Percentiles rank a stretch among this genome's conserved stretches.
Evolutionary conservation across 1,139 yeast species (phyloP).

Genomic region (Blastobotrys raffinosifermentans): DNA sequence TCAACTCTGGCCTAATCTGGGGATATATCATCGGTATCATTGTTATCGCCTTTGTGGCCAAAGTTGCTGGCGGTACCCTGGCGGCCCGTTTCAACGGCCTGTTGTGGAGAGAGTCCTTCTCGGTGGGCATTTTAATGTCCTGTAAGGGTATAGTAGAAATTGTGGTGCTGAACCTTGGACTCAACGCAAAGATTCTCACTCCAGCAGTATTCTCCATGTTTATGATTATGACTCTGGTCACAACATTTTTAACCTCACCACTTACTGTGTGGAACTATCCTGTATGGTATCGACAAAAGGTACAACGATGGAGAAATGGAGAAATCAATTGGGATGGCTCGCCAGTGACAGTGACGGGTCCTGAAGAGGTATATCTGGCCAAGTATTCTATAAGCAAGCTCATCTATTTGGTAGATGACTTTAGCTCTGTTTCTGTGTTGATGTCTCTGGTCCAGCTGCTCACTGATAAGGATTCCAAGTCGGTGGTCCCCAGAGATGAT

Average conservation of each 20-base stretch:
- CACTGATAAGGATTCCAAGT: constrained; percentile 17
- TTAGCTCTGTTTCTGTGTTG: constrained; percentile 24
- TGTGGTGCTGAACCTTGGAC: constrained; percentile 69
- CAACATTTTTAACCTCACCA: constrained; percentile 73
- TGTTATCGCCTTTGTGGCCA: constrained; percentile 58
- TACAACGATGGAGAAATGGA: constrained; percentile 38
- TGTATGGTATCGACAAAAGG: constrained; percentile 48
- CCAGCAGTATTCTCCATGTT: constrained; percentile 70
- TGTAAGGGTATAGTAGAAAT: constrained; percentile 73
- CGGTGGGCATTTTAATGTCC: constrained; percentile 80
- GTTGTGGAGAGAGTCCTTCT: constrained; percentile 62
- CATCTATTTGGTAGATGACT: constrained; percentile 20
- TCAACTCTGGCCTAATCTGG: constrained; percentile 66
- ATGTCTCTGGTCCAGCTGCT: constrained; percentile 34
- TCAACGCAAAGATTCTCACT: constrained; percentile 60
- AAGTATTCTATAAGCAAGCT: constrained; percentile 14
- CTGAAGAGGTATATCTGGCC: constrained; percentile 9
- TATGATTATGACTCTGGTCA: constrained; percentile 69
- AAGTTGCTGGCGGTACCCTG: constrained; percentile 57
- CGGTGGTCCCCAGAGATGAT: constrained; percentile 18
- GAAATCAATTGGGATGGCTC: constrained; percentile 41
- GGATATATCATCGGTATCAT: constrained; percentile 66
- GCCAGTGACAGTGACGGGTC: constrained; percentile 8
- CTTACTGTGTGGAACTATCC: constrained; percentile 58
- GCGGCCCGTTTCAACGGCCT: constrained; percentile 59